Conservation (phyloP, 2,329 filamentous ascomycete species). For the Ophiostoma ulmi region DNA sequence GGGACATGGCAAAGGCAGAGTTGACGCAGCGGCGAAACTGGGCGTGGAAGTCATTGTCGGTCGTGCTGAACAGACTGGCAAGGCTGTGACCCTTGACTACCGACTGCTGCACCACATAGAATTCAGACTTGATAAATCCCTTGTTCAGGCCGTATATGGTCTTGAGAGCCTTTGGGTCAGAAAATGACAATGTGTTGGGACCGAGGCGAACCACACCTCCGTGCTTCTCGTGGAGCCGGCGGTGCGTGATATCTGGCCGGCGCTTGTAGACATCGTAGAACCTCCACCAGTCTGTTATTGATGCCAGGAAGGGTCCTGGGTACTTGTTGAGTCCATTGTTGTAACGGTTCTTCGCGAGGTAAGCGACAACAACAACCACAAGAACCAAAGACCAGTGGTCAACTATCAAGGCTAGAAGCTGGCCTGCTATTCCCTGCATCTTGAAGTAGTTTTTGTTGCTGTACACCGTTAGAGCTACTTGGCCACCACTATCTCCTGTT, state of each 20-base stretch:
- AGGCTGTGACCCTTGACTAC: constrained; percentile 63
- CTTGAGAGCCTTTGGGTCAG: constrained; percentile 67
- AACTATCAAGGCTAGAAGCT: constrained; percentile 36
- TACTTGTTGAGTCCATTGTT: constrained; percentile 61
- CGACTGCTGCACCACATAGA: constrained; percentile 74
- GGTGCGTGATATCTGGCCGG: constrained; percentile 62
- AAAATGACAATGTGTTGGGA: constrained; percentile 68
- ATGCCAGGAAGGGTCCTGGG: constrained; percentile 66
- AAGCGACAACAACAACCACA: constrained; percentile 35
- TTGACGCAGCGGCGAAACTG: constrained; percentile 71
- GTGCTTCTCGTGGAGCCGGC: constrained; percentile 62
- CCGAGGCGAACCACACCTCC: constrained; percentile 71
- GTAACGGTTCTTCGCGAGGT: constrained; percentile 47
- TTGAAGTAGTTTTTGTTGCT: background rate
- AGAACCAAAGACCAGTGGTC: constrained; percentile 43
- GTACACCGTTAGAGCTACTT: background rate
- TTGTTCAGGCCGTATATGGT: constrained; percentile 78
- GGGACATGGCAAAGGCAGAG: constrained; percentile 70
- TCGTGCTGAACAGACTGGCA: constrained; percentile 70
- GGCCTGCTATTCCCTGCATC: constrained; percentile 34
- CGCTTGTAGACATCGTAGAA: constrained; percentile 62
- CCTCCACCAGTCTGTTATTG: constrained; percentile 67
- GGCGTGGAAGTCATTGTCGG: constrained; percentile 69
- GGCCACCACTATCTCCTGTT: background rate
- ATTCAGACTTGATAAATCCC: constrained; percentile 74